Percentiles rank a stretch among this genome's conserved stretches.
Evolutionary conservation across 2,329 filamentous ascomycete genomes (phyloP).

Genomic region (Trichoderma brevicompactum): DNA sequence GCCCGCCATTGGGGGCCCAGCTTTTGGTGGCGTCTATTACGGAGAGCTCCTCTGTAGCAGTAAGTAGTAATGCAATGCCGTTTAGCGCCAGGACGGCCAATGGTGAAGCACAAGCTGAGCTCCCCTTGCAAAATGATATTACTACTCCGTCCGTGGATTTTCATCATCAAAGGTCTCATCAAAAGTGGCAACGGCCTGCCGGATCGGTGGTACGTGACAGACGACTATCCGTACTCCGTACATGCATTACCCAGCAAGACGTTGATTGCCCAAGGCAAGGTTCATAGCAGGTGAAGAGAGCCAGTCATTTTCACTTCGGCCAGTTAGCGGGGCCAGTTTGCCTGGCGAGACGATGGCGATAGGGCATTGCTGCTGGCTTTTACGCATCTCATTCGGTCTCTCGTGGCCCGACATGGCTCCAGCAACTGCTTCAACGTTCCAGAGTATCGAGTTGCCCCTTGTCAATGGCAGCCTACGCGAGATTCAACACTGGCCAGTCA

Average conservation of each 20-base stretch:
- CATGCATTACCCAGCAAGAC: too few species aligned
- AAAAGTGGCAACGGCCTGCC: constrained; percentile 21
- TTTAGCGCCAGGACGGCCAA: constrained; percentile 9
- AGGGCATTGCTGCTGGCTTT: not conserved
- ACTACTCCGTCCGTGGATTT: constrained; percentile 5
- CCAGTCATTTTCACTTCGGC: not conserved
- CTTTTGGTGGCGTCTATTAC: constrained; percentile 12
- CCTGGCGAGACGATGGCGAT: not conserved
- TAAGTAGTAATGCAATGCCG: not conserved
- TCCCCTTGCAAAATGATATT: not conserved
- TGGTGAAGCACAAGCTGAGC: not conserved
- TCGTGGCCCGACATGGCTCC: not conserved
- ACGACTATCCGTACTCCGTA: not conserved
- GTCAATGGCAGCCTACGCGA: not conserved
- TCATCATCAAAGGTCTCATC: constrained; percentile 16
- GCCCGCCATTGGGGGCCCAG: not conserved
- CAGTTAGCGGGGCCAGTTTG: not conserved
- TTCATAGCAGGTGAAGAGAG: not conserved
- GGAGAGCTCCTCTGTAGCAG: not conserved
- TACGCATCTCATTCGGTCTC: not conserved
- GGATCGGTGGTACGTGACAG: constrained; percentile 21
- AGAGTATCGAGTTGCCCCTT: not conserved
- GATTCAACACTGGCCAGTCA: constrained; percentile 4
- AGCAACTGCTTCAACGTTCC: constrained; percentile 18
- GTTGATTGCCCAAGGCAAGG: too few species aligned